Conservation (phyloP, 2,329 filamentous ascomycete genomes). For the Pseudopithomyces chartarum region DNA sequence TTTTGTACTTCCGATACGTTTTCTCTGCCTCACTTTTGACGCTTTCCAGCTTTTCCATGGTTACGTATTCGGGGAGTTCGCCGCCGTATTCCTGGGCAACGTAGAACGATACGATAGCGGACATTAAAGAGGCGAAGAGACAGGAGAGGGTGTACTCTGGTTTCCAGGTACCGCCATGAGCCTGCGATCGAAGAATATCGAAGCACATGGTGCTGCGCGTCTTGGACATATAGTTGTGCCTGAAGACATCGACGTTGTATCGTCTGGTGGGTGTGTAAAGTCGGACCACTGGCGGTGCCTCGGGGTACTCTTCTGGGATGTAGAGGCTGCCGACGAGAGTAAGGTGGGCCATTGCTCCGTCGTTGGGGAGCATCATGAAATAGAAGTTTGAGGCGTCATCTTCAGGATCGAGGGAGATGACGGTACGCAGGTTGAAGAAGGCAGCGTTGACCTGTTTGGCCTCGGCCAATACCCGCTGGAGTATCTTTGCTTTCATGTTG, state of each 20-base stretch:
- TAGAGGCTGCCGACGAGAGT: slow-evolving; percentile 10
- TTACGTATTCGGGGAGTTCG: slow-evolving; percentile 3
- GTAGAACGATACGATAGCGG: slow-evolving; percentile 15
- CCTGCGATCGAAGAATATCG: slow-evolving; percentile 11
- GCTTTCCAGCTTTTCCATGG: not conserved
- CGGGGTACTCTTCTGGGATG: slow-evolving; percentile 8
- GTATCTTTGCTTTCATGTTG: slow-evolving; percentile 6
- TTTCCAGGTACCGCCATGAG: slow-evolving; percentile 9
- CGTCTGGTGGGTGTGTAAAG: slow-evolving; percentile 10
- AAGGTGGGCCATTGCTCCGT: slow-evolving; percentile 11
- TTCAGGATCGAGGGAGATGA: slow-evolving; percentile 6
- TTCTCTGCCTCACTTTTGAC: slow-evolving; percentile 4
- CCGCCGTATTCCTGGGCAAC: not conserved
- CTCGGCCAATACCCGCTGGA: slow-evolving; percentile 10
- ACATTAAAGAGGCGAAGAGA: slow-evolving; percentile 13
- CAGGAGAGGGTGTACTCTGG: slow-evolving; percentile 11
- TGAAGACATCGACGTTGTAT: slow-evolving; percentile 9
- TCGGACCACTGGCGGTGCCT: slow-evolving; percentile 9
- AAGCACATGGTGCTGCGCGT: slow-evolving; percentile 13
- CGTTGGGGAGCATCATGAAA: slow-evolving; percentile 12
- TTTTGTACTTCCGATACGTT: slow-evolving; percentile 3
- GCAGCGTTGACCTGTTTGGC: slow-evolving; percentile 9
- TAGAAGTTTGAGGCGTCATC: slow-evolving; percentile 9
- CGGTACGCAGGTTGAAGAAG: slow-evolving; percentile 9
- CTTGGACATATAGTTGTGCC: not conserved